Evolutionary conservation across 176 grass and related monocot genomes (phyloP).

Genomic region (Bothriochloa decipiens): DNA sequence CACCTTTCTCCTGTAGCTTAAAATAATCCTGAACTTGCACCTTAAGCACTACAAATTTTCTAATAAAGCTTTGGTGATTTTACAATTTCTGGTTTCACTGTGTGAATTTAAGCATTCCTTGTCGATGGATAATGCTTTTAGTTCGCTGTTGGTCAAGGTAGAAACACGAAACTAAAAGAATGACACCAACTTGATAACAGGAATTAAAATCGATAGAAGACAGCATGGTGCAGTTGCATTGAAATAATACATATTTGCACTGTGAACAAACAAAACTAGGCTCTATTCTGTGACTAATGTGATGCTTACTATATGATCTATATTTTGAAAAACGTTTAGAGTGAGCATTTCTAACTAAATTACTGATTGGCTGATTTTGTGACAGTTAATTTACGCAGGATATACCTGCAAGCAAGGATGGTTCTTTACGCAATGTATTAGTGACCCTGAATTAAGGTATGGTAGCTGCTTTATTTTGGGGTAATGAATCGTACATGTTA

Average conservation of each 20-base stretch:
- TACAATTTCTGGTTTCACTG: conserved; percentile 17
- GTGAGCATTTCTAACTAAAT: conserved; percentile 34
- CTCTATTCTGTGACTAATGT: conserved; percentile 3
- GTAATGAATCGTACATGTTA: background rate
- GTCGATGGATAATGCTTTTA: background rate
- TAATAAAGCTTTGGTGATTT: background rate
- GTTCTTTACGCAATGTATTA: conserved; percentile 97
- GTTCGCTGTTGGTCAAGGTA: background rate
- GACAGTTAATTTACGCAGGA: conserved; percentile 97
- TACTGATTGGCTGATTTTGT: conserved; percentile 74
- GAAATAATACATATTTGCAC: background rate
- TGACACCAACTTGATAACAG: background rate
- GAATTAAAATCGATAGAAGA: background rate
- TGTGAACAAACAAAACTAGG: background rate
- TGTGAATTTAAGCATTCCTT: background rate
- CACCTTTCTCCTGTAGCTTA: background rate
- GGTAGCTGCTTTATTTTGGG: conserved; percentile 10
- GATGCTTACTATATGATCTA: conserved; percentile 1
- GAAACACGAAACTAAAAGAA: background rate
- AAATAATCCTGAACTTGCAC: background rate
- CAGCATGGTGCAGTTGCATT: background rate
- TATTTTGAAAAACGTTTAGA: conserved; percentile 5
- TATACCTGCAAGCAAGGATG: conserved; percentile 98
- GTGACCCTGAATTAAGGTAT: conserved; percentile 83
- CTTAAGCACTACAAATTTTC: background rate